A percentile compares a stretch with the other conserved stretches of the same genome.
Conservation (phyloP, 2,329 filamentous ascomycete genomes). For the Sporothrix brasiliensis region DNA sequence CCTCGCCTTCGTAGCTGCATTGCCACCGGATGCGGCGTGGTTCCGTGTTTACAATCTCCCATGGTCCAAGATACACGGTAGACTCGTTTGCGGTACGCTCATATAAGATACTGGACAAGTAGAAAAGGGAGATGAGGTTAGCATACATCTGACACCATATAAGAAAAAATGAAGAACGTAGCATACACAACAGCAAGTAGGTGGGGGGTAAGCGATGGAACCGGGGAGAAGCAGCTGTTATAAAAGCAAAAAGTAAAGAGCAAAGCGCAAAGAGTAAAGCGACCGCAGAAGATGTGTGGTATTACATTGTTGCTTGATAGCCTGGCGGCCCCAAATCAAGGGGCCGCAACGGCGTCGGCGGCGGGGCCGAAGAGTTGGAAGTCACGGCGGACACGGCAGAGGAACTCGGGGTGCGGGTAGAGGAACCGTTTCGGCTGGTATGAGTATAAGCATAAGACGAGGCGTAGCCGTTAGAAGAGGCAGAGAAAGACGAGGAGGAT, state of each 20-base stretch:
- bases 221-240: not conserved
- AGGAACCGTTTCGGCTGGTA: constrained; percentile 48
- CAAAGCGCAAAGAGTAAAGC: not conserved
- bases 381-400: constrained; percentile 52
- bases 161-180: not conserved
- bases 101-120: constrained; percentile 52
- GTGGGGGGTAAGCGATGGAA: not conserved
- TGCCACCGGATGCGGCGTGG: constrained; percentile 57
- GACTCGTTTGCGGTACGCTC: constrained; percentile 54
- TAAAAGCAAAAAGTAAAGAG: not conserved
- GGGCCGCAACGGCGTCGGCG: constrained; percentile 47
- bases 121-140: not conserved
- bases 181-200: not conserved
- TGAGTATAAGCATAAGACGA: constrained; percentile 49
- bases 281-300: constrained; percentile 24
- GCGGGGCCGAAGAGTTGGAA: constrained; percentile 47
- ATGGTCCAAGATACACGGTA: constrained; percentile 57
- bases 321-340: constrained; percentile 57
- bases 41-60: constrained; percentile 54
- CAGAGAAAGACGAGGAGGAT: constrained; percentile 54
- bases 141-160: not conserved
- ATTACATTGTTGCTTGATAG: constrained; percentile 58
- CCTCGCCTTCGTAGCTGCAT: constrained; percentile 56
- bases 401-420: constrained; percentile 51
- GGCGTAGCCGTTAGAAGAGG: constrained; percentile 50